phyloP scores from a whole-genome alignment of 2,329 filamentous ascomycete species.

The Chaetomiaceae sp. region DNA sequence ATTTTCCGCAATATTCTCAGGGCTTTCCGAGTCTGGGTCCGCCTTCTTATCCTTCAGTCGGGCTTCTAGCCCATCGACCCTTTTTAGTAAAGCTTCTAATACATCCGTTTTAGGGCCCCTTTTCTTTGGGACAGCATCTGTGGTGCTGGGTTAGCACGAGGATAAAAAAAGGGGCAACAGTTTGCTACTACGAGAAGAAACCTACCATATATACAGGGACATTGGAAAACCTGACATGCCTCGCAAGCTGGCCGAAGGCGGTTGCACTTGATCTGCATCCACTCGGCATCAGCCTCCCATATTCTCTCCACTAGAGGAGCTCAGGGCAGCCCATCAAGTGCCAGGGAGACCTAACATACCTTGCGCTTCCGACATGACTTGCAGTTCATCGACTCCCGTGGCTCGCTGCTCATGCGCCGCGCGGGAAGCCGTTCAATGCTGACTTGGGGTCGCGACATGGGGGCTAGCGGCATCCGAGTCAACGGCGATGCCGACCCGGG shows the following conservation, averaged over 20 bases:
- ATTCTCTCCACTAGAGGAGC: not conserved
- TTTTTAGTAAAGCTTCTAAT: conserved; percentile 75
- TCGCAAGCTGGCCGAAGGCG: conserved; percentile 79
- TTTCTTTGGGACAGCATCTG: conserved; percentile 86
- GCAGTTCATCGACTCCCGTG: conserved; percentile 90
- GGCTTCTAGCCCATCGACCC: conserved; percentile 80
- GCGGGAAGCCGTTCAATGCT: conserved; percentile 75
- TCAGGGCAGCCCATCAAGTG: no score
- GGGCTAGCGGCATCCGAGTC: conserved; percentile 43
- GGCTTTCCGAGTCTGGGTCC: conserved; percentile 27
- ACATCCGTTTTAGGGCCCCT: conserved; percentile 87
- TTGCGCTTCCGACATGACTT: conserved; percentile 91
- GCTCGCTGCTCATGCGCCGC: conserved; percentile 67
- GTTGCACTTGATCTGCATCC: conserved; percentile 80
- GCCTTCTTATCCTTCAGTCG: conserved; percentile 66
- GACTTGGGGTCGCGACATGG: conserved; percentile 71
- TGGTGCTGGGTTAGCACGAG: not conserved
- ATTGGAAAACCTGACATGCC: conserved; percentile 85
- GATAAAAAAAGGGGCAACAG: not conserved
- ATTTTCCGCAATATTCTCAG: conserved; percentile 28
- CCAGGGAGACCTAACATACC: no score
- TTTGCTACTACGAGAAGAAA: not conserved
- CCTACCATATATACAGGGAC: conserved; percentile 81
- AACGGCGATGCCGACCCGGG: conserved; percentile 41
- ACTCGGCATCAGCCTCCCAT: not conserved